Percentiles rank a stretch among this genome's conserved stretches.
These are phyloP conservation scores for Exidia glandulosa DNA, from an alignment of 768 basidiomycete genomes.

Conservation along the genomic window DNA sequence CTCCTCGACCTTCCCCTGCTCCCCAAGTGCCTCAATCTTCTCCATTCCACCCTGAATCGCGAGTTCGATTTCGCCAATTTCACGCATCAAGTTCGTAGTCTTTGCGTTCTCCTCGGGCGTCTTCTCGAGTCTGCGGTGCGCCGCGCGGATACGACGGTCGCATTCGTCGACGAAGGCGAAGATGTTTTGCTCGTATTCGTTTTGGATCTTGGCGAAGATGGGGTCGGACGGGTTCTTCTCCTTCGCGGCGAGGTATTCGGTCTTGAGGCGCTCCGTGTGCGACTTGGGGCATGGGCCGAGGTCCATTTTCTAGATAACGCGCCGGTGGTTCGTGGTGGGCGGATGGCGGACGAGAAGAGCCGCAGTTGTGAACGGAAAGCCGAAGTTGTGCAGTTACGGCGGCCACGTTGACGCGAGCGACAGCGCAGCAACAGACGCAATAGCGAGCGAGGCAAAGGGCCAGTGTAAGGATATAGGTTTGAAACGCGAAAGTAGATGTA, in stretches of 20 bases:
- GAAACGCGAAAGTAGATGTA: too few species aligned
- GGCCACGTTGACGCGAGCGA: too few species aligned
- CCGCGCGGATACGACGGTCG: slow-evolving; percentile 87
- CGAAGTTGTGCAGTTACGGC: too few species aligned
- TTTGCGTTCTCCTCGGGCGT: slow-evolving; percentile 99
- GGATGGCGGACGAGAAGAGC: not conserved
- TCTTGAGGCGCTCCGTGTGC: slow-evolving; percentile 88
- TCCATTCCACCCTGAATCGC: slow-evolving; percentile 98
- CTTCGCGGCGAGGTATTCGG: slow-evolving; percentile 72
- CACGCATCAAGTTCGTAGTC: slow-evolving; percentile 97
- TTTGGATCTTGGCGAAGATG: slow-evolving; percentile 78
- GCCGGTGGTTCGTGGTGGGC: not conserved
- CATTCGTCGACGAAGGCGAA: slow-evolving; percentile 97
- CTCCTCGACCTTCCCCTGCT: slow-evolving; percentile 98
- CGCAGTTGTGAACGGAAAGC: slow-evolving; percentile 7
- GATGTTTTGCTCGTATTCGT: slow-evolving; percentile 93
- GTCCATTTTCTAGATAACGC: slow-evolving; percentile 90
- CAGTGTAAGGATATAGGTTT: too few species aligned
- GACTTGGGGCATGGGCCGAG: slow-evolving; percentile 94
- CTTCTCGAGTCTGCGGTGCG: slow-evolving; percentile 93
- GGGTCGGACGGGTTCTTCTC: slow-evolving; percentile 69
- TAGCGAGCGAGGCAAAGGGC: too few species aligned
- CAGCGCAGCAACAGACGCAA: too few species aligned
- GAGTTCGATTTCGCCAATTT: slow-evolving; percentile 98
- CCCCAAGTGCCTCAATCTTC: slow-evolving; percentile 92